Conservation (phyloP, 768 basidiomycete genomes). For the Leucosporidium yakuticum region DNA sequence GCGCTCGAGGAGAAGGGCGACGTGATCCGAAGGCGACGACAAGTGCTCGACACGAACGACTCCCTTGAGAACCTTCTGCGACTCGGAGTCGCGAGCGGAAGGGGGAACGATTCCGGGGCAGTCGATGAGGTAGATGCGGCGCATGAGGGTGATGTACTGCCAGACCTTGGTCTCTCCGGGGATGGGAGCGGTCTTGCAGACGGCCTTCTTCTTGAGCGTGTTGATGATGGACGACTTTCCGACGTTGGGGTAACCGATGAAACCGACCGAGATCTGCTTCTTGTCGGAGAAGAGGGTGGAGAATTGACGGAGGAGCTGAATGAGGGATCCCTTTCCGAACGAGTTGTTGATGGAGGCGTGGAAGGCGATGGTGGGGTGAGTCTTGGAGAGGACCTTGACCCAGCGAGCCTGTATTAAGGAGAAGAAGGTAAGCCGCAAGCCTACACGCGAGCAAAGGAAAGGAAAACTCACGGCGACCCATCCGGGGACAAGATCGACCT, state of each 20-base stretch:
- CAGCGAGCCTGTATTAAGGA: conserved; percentile 66
- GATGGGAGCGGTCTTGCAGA: conserved; percentile 91
- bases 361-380: conserved; percentile 94
- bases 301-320: conserved; percentile 93
- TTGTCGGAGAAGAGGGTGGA: conserved; percentile 95
- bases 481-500: conserved; percentile 95
- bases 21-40: conserved; percentile 83
- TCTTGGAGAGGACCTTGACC: conserved; percentile 87
- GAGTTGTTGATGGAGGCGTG: conserved; percentile 99
- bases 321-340: conserved; percentile 96
- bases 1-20: conserved; percentile 76
- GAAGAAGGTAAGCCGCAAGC: background rate
- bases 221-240: conserved; percentile 98
- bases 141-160: conserved; percentile 98
- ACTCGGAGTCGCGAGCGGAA: conserved; percentile 82
- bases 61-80: conserved; percentile 88
- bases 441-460: background rate
- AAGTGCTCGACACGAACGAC: conserved; percentile 94
- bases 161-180: conserved; percentile 99
- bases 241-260: conserved; percentile 97
- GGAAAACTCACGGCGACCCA: conserved; percentile 85
- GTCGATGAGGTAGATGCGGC: conserved; percentile 96
- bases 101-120: conserved; percentile 97
- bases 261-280: conserved; percentile 97
- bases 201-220: conserved; percentile 94